Base-by-base conservation (phyloP, 306 rosid species). In the Begonia fuchsioides region DNA sequence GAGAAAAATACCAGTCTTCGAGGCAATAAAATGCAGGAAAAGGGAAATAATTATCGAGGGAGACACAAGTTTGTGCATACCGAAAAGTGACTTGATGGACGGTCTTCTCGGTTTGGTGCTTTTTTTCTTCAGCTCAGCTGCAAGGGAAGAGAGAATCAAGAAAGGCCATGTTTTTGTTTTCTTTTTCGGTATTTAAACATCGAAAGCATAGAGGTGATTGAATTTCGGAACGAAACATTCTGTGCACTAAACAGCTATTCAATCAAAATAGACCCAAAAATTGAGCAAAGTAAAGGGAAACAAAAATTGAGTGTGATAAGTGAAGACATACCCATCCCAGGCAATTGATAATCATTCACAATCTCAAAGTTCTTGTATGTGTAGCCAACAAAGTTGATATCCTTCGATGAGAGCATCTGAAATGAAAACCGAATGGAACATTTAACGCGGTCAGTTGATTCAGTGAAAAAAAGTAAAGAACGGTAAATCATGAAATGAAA, bases 321-420 rank as follows among this genome's bases (percentile, higher is more conserved):
- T 51, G 56, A 62, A 51, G 55, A 52, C 49, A 11, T 77, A 90
- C 98, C 79, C 76, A 85, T 90, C 65, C 96, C 98, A 64, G 98
- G 96, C 68, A 82, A 79, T 77, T 82, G 98, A 68, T 77, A 92
- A 68, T 92, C 98, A 18, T 86, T 85, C 62, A 92, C 80, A 68
- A 92, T 92, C 60, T 92, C 98, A 40, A 92, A 92, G 75, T 86
- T 92, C 77, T 92, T 92, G 43, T 92, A 92, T 0, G 98, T 92
- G 68, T 92, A 92, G 50, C 98, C 98, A 49, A 92, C 93, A 62
- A 92, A 92, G 73, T 92, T 92, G 50, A 86, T 62, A 77, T 92
- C 98, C 86, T 92, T 86, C 2, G 98, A 86, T 41, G 98, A 82
- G 55, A 92, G 93, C 96, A 85, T 92, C 98, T 92, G 93, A 47